phyloP scores from a whole-genome alignment of 2,329 filamentous ascomycete species.

The Stemphylium vesicarium region DNA sequence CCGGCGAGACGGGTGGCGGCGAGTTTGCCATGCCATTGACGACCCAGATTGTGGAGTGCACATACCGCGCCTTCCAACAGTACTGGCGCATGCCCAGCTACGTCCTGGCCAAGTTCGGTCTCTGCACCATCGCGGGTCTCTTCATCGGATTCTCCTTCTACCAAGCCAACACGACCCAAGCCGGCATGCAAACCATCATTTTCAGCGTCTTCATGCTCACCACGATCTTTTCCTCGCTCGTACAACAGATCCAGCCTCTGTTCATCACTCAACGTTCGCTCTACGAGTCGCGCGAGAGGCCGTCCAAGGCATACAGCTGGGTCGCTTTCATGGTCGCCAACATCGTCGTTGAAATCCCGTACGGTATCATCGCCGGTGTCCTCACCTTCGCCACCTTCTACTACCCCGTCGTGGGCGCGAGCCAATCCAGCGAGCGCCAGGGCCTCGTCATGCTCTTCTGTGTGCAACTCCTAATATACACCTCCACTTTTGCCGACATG shows the following conservation, averaged over 20 bases:
- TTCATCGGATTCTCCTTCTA: conserved; percentile 54
- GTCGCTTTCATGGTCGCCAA: conserved; percentile 74
- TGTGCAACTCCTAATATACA: conserved; percentile 72
- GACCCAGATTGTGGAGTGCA: conserved; percentile 45
- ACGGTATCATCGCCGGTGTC: conserved; percentile 66
- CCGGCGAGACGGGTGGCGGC: conserved; percentile 43
- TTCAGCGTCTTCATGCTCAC: conserved; percentile 60
- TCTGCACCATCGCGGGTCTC: conserved; percentile 35
- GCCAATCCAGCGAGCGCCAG: conserved; percentile 56
- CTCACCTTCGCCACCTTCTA: conserved; percentile 72
- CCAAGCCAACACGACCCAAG: conserved; percentile 43
- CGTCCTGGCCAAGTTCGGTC: conserved; percentile 44
- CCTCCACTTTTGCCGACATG: conserved; percentile 75
- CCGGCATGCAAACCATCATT: conserved; percentile 55
- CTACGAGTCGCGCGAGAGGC: conserved; percentile 66
- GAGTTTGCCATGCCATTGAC: conserved; percentile 55
- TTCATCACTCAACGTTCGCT: conserved; percentile 65
- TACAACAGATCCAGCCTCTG: conserved; percentile 65
- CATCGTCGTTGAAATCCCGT: conserved; percentile 74
- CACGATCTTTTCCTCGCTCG: conserved; percentile 54
- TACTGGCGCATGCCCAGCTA: conserved; percentile 56
- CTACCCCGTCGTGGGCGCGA: conserved; percentile 57
- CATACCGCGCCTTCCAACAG: conserved; percentile 53
- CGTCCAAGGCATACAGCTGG: conserved; percentile 77
- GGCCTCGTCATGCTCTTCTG: conserved; percentile 68